Evolutionary conservation across 2,329 filamentous ascomycete genomes (phyloP), one percentile per base, ranked within the genome.

Genomic region (Rugonectria rugulosa): DNA sequence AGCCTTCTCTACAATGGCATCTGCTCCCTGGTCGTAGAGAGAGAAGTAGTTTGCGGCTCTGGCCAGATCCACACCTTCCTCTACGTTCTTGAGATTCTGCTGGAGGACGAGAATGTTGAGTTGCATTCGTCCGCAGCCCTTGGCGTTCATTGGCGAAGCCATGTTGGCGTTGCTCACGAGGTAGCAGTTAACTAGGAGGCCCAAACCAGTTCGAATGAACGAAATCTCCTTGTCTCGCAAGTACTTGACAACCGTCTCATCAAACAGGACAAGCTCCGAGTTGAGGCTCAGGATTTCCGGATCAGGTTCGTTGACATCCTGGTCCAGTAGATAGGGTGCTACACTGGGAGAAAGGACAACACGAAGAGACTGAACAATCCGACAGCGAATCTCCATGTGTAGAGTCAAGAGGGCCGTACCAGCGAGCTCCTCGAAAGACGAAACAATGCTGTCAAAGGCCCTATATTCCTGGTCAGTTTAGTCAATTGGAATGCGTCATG

Each of bases 41-140:
- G 82, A 81, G 68, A 87, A 93, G 75, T 89, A 94, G 55, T 84
- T 81, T 17, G 85, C 82, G 1, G 88, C 84, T 29, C 84, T 78
- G 4, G 80, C 79, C 23, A 94, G 78, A 53, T 84, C 81, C 3
- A 90, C 88, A 8, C 83, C 83, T 2, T 84, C 80, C 73, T 95
- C 92, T 48, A 99, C 88, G 63, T 96, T 96, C 78, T 97, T 97
- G 51, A 99, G 85, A 68, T 97, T 97, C 72, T 99, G 95, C 75
- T 98, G 94, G 46, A 99, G 79, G 34, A 99, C 95, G 20, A 97
- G 82, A 43, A 97, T 92, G 72, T 99, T 97, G 68, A 98, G 85
- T 72, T 92, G 89, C 85, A 99, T 92, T 31, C 92, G 85, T n/a
- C 88, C 86, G 56, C 88, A 91, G 36, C 95, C 95, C 65, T 89